Percentiles rank a stretch among this genome's conserved stretches.
Conservation (phyloP, 2,329 filamentous ascomycete genomes). For the Claviceps purpurea region DNA sequence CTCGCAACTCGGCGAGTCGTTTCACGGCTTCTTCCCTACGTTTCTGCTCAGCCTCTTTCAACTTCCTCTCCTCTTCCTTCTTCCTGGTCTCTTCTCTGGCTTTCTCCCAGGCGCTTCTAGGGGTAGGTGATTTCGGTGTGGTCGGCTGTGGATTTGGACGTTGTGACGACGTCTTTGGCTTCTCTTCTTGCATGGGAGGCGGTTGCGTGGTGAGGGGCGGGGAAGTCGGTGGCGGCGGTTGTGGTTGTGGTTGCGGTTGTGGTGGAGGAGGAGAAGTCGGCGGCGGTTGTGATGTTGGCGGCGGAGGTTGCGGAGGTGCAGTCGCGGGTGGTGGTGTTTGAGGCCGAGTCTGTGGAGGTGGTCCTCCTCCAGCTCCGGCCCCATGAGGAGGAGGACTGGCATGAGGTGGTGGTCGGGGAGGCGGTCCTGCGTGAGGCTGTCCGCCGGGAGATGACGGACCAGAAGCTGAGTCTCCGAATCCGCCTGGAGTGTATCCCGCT, state of each 20-base stretch:
- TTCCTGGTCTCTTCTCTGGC: conserved; percentile 53
- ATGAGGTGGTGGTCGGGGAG: conserved; percentile 19
- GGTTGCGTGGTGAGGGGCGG: neutral
- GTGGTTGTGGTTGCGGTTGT: neutral
- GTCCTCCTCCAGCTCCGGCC: conserved; percentile 1
- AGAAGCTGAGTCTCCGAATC: conserved; percentile 17
- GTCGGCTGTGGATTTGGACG: conserved; percentile 12
- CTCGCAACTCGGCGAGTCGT: conserved; percentile 39
- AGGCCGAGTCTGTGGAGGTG: conserved; percentile 5
- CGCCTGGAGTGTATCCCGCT: conserved; percentile 10
- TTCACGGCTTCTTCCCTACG: conserved; percentile 42
- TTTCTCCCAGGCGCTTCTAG: conserved; percentile 50
- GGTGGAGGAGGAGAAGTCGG: neutral
- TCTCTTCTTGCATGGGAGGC: conserved; percentile 7
- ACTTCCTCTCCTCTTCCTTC: conserved; percentile 50
- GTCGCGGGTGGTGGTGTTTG: conserved; percentile 4
- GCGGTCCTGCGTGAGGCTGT: conserved; percentile 12
- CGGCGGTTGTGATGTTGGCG: neutral
- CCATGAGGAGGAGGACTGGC: conserved; percentile 4
- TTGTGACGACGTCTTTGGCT: conserved; percentile 8
- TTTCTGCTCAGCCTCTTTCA: conserved; percentile 46
- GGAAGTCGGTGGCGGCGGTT: neutral
- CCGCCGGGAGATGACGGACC: conserved; percentile 18
- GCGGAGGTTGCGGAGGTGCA: neutral
- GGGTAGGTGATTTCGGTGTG: conserved; percentile 10